Conservation (phyloP, 345 rosid genomes). For the Salix brachista region DNA sequence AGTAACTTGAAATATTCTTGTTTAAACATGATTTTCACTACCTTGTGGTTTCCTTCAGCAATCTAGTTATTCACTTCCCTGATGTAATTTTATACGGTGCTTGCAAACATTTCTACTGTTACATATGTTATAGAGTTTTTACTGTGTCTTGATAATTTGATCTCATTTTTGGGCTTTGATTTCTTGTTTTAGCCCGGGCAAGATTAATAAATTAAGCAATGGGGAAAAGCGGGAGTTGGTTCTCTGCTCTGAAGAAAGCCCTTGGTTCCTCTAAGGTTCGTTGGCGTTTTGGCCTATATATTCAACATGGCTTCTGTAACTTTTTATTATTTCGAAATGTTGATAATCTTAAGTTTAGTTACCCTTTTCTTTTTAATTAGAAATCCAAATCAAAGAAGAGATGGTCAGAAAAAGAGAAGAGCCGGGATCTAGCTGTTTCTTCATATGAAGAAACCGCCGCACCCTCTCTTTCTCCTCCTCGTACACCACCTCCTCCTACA, state of each 20-base stretch:
- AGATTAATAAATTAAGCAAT: slow-evolving; percentile 37
- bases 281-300: not conserved
- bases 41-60: not conserved
- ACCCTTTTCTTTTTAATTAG: slow-evolving; percentile 22
- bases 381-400: slow-evolving; percentile 51
- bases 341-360: slow-evolving; percentile 6
- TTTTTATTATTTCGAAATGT: not conserved
- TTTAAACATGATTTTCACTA: not conserved
- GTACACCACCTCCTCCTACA: slow-evolving; percentile 22
- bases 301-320: not conserved
- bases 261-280: slow-evolving; percentile 54
- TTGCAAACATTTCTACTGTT: not conserved
- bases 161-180: slow-evolving; percentile 5
- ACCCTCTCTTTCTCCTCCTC: slow-evolving; percentile 14
- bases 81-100: not conserved
- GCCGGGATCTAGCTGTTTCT: slow-evolving; percentile 17
- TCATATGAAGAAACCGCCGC: slow-evolving; percentile 8
- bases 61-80: not conserved
- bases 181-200: slow-evolving; percentile 26
- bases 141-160: not conserved
- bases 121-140: not conserved
- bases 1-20: not conserved
- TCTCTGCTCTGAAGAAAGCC: slow-evolving; percentile 68
- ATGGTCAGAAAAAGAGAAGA: slow-evolving; percentile 49
- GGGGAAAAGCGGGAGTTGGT: slow-evolving; percentile 79